Evolutionary conservation across 441 rosid species (phyloP), one percentile per base, ranked within the genome.

Genomic region (Rhodomyrtus psidioides): DNA sequence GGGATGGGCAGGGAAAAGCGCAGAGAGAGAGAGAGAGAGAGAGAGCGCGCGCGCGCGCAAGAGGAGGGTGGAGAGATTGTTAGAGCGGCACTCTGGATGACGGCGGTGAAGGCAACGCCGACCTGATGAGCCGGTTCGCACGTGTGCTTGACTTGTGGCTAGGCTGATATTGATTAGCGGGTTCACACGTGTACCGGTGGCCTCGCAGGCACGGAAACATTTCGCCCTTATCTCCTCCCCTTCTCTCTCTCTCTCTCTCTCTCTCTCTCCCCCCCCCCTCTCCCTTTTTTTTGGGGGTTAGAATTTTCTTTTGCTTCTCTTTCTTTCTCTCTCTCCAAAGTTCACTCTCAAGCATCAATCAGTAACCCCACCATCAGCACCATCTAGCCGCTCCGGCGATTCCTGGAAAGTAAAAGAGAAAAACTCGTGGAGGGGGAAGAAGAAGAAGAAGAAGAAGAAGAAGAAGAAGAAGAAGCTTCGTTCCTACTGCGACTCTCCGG

Each of bases 231-330:
- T 70, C 49, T 6, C 79, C 79, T 65, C 49, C 14, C 14, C 3
- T 14, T 49, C 4, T 12, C 53, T 49, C 53, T 10, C 53, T 10
- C 51, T 46, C 42, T 39, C 42, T 39, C 12, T 54, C 0, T 6
- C 2, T 6, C n/a, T n/a, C n/a, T n/a, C n/a, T n/a, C n/a, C n/a
- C n/a, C n/a, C n/a, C n/a, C n/a, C n/a, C n/a, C n/a, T 17, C 6
- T 2, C 7, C 4, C 4, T 0, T 53, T 23, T 21, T 10, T 5
- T 39, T 2, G 4, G 5, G 6, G 0, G n/a, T 70, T 39, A 39
- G n/a, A 39, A 70, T 39, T 70, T 70, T 39, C 79, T 70, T 21
- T 39, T 23, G 2, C n/a, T 39, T 12, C 21, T 2, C 19, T 28
- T 23, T 17, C 42, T 15, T 42, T 28, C 42, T 27, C 4, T 27